Evolutionary conservation across 1,139 yeast genomes (phyloP), one percentile per base, ranked within the genome.

Genomic region (Candida tropicalis): DNA sequence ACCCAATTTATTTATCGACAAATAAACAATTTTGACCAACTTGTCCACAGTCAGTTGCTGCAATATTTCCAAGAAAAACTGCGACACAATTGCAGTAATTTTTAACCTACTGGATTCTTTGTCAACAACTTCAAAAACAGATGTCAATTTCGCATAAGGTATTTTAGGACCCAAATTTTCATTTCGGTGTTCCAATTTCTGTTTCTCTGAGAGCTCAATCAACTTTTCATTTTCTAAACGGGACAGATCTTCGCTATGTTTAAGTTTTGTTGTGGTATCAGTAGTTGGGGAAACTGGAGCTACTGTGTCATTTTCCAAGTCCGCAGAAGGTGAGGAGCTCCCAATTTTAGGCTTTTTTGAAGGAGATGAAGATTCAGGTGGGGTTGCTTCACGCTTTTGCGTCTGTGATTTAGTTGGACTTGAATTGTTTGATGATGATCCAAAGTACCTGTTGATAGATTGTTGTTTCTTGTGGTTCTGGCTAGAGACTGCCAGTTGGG

Each of bases 1-100:
- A 0, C 98, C 97, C 12, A 93, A 70, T 44, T 95, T 71, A 60
- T 91, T 91, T 58, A 91, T 90, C 63, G 87, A 87, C 13, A 93
- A 73, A 56, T 91, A 93, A 1, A 91, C 87, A 1, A 88, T 81
- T 46, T 79, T 80, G 4, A 87, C 75, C 45, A 93, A 66, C 39
- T 80, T 82, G 12, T 73, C 68, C 1, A 88, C 83, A 16, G 65
- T 55, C 9, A 81, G 73, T 20, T 76, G 70, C 36, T 75, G 63
- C 42, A 91, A 68, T 0, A 88, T 82, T 36, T 79, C 75, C 17
- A 77, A 64, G 57, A 87, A 86, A 59, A 89, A 85, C 38, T 79
- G 83, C 0, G 95, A 77, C 27, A 93, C 82, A 43, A 81, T 68
- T 37, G 88, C 82, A 16, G 86, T 80, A 56, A 91, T 91, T 53